These are phyloP conservation scores for Apiospora kogelbergensis DNA, from an alignment of 2,329 filamentous ascomycete genomes.

Conservation along the genomic window DNA sequence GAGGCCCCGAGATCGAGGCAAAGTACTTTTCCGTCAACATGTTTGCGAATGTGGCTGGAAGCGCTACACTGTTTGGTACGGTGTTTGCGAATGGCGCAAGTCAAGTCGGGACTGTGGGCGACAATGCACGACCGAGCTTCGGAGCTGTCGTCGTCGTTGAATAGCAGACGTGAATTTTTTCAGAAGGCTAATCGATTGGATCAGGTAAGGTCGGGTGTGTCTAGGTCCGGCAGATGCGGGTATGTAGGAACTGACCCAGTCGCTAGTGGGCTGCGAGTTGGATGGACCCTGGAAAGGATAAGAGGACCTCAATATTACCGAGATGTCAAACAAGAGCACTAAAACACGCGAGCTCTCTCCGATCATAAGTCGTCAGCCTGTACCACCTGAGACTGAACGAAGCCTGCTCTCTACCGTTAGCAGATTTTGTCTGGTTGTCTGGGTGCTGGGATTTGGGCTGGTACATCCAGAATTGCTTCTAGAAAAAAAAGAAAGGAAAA, in stretches of 20 bases:
- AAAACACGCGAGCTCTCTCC: neutral
- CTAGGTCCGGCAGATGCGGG: neutral
- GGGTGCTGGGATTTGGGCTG: neutral
- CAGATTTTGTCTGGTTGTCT: neutral
- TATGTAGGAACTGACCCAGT: neutral
- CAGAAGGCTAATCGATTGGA: conserved; percentile 2
- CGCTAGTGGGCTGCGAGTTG: neutral
- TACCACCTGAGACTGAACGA: neutral
- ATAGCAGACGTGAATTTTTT: conserved; percentile 3
- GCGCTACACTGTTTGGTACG: neutral
- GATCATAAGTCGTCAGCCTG: neutral
- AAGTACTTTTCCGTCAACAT: conserved; percentile 64
- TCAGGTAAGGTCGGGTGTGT: neutral
- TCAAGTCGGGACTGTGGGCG: neutral
- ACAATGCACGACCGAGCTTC: neutral
- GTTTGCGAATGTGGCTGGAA: neutral
- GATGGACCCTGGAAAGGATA: neutral
- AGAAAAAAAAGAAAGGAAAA: neutral
- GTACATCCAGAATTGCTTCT: neutral
- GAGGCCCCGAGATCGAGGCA: conserved; percentile 57
- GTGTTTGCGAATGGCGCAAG: neutral
- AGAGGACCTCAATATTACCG: neutral
- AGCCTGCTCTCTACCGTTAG: neutral
- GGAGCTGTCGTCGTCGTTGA: neutral
- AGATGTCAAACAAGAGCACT: neutral